Conservation (phyloP, 208 protist genomes). For the Naegleria gruberi region DNA sequence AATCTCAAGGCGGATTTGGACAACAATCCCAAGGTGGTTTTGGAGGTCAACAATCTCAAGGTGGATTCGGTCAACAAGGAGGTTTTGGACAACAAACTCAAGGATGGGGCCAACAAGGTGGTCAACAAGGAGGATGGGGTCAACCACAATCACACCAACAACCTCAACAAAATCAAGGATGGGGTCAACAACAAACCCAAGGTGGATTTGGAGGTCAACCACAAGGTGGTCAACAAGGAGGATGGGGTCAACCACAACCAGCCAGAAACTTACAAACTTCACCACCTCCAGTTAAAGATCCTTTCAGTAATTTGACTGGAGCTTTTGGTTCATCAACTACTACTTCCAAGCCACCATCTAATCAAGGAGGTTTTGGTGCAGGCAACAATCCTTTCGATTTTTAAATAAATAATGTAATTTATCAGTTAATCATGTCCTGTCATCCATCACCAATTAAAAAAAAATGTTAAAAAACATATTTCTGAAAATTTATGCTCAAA, state of each 20-base stretch:
- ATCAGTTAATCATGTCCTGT: neutral
- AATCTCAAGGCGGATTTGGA: neutral
- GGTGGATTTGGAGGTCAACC: neutral
- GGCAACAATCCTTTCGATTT: slow-evolving; percentile 15
- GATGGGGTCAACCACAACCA: neutral
- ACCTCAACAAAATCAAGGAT: neutral
- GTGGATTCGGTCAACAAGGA: neutral
- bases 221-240: neutral
- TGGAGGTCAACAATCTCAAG: neutral
- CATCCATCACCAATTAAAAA: neutral
- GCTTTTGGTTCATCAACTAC: neutral
- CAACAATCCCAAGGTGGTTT: neutral
- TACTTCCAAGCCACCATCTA: neutral
- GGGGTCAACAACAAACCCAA: neutral
- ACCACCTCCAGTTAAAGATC: neutral
- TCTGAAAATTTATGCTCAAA: neutral
- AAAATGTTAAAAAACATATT: neutral
- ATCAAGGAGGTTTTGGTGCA: too few relatives aligned
- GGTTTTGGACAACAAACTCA: neutral
- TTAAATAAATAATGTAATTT: neutral
- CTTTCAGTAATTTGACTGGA: neutral
- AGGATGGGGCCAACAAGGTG: neutral
- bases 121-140: neutral
- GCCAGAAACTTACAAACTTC: neutral
- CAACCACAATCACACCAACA: neutral